These are phyloP conservation scores for Penicillium sp. DNA, from an alignment of 2,329 filamentous ascomycete species.

Conservation along the genomic window DNA sequence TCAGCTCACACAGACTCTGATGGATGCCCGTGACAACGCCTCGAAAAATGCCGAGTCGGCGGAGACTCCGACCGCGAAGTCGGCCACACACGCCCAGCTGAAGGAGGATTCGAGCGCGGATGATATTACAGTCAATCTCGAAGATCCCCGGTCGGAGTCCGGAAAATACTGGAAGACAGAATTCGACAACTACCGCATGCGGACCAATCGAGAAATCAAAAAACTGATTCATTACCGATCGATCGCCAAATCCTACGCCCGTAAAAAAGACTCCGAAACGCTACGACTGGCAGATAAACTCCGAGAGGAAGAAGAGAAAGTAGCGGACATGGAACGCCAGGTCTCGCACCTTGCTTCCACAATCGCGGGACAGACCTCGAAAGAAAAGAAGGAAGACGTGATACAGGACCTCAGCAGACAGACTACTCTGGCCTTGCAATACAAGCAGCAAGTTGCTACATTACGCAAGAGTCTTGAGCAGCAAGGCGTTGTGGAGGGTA, in stretches of 20 bases:
- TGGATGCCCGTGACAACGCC: slow-evolving; percentile 45
- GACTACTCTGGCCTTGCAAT: slow-evolving; percentile 49
- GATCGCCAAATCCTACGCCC: slow-evolving; percentile 62
- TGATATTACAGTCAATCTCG: slow-evolving; percentile 55
- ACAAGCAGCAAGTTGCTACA: slow-evolving; percentile 47
- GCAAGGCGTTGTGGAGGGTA: slow-evolving; percentile 42
- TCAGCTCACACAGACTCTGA: slow-evolving; percentile 45
- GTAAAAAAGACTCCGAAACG: slow-evolving; percentile 62
- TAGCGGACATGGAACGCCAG: slow-evolving; percentile 49
- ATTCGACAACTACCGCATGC: slow-evolving; percentile 62
- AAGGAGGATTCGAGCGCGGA: slow-evolving; percentile 42
- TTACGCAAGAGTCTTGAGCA: slow-evolving; percentile 43
- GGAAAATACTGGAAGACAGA: slow-evolving; percentile 67
- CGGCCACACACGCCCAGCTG: slow-evolving; percentile 21
- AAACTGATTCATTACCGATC: slow-evolving; percentile 65
- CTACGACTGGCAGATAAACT: slow-evolving; percentile 57
- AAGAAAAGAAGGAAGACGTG: slow-evolving; percentile 44
- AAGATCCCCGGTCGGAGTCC: slow-evolving; percentile 60
- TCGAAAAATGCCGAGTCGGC: slow-evolving; percentile 29
- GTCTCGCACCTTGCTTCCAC: slow-evolving; percentile 47
- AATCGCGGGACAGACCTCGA: slow-evolving; percentile 37
- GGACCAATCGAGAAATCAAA: slow-evolving; percentile 63
- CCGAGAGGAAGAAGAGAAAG: slow-evolving; percentile 53
- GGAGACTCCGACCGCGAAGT: slow-evolving; percentile 17
- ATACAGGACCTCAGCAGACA: slow-evolving; percentile 49